phyloP scores from a whole-genome alignment of 2,329 filamentous ascomycete genomes.

The Diaporthe citrichinensis region DNA sequence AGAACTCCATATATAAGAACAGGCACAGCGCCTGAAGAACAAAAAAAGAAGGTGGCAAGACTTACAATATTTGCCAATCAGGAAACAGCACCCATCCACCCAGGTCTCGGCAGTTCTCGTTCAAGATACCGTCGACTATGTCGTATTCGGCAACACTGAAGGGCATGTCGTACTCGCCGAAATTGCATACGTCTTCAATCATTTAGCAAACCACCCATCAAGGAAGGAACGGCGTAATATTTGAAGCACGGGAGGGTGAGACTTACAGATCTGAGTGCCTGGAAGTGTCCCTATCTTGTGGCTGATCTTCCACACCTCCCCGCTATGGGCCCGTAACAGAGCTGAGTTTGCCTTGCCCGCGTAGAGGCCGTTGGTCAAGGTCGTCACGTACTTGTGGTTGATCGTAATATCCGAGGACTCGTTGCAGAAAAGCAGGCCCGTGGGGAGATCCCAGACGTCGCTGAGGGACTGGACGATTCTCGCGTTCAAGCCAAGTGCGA shows the following conservation, averaged over 20 bases:
- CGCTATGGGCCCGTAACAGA: not conserved
- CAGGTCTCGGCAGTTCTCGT: not conserved
- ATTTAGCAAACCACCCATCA: rapidly evolving
- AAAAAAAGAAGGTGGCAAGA: no score
- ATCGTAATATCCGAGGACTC: not conserved
- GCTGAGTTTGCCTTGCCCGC: not conserved
- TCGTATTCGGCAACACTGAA: slow-evolving; percentile 8
- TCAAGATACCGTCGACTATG: not conserved
- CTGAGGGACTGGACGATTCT: not conserved
- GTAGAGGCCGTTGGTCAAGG: not conserved
- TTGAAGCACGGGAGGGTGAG: no score
- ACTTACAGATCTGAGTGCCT: not conserved
- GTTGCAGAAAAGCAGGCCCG: not conserved
- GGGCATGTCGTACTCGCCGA: not conserved
- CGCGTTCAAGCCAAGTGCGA: not conserved
- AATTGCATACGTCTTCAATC: not conserved
- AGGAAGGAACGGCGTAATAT: no score
- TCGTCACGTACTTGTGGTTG: not conserved
- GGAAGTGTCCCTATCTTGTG: not conserved
- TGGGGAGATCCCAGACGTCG: not conserved
- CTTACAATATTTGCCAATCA: not conserved
- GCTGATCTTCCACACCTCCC: not conserved
- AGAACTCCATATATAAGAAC: not conserved
- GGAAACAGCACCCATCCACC: not conserved
- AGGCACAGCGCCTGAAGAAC: not conserved